Evolutionary conservation across 2,329 filamentous ascomycete species (phyloP).

Genomic region (Eutypella sp.): DNA sequence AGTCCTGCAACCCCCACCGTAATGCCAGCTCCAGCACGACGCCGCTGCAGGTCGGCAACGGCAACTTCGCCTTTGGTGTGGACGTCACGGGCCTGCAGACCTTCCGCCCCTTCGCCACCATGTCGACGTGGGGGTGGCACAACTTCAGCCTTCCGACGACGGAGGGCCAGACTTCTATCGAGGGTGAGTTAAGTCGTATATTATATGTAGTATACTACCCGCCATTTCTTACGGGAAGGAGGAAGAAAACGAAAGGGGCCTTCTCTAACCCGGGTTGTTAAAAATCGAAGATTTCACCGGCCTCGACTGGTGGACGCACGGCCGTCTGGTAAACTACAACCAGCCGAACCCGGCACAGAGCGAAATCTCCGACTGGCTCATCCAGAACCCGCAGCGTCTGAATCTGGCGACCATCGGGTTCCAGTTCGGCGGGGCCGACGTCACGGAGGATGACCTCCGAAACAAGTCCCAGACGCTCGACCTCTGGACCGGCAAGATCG

Average conservation of each 20-base stretch:
- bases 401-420: conserved; percentile 46
- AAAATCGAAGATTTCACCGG: conserved; percentile 32
- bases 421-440: conserved; percentile 33
- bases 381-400: conserved; percentile 46
- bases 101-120: conserved; percentile 40
- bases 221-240: too few relatives aligned
- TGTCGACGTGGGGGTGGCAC: conserved; percentile 47
- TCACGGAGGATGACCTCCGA: conserved; percentile 35
- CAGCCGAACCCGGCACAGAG: conserved; percentile 35
- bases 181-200: too few relatives aligned
- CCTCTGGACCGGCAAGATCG: conserved; percentile 41
- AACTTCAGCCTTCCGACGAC: conserved; percentile 42
- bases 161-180: conserved; percentile 29
- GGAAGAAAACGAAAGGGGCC: too few relatives aligned
- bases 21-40: conserved; percentile 44
- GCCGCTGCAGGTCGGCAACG: conserved; percentile 47
- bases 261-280: background rate
- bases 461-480: conserved; percentile 40
- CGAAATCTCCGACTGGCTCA: conserved; percentile 38
- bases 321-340: conserved; percentile 35
- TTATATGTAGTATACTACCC: too few relatives aligned
- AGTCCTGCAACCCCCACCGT: conserved; percentile 41
- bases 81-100: conserved; percentile 44
- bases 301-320: conserved; percentile 39
- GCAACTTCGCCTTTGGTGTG: conserved; percentile 44